Percentiles rank a stretch among this genome's conserved stretches.
Evolutionary conservation across 768 basidiomycete species (phyloP).

Genomic region (Leccinum barrowsii): DNA sequence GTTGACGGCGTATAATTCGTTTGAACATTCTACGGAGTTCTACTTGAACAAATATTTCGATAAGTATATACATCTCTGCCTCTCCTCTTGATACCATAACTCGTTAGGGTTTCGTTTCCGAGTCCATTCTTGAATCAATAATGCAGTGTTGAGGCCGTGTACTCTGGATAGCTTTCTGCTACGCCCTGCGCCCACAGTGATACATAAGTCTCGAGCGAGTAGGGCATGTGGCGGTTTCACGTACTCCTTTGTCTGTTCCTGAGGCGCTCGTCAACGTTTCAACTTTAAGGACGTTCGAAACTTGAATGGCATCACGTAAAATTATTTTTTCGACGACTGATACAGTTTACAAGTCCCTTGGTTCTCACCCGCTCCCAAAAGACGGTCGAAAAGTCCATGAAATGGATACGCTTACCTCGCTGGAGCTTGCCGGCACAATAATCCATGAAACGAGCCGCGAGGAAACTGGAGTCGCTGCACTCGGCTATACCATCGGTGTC

Average conservation of each 20-base stretch:
- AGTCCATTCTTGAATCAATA: background rate
- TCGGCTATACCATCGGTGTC: background rate
- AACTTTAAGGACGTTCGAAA: too few species aligned
- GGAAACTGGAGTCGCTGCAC: background rate
- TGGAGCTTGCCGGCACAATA: background rate
- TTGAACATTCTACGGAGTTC: background rate
- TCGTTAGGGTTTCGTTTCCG: too few species aligned
- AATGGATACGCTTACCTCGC: background rate
- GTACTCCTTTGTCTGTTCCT: too few species aligned
- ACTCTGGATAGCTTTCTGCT: background rate
- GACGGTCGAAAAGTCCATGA: background rate
- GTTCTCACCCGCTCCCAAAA: background rate
- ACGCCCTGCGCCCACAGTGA: too few species aligned
- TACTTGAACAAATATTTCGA: background rate
- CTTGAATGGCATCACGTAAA: background rate
- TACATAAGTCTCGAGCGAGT: too few species aligned
- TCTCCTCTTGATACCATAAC: background rate
- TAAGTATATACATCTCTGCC: background rate
- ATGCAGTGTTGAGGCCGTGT: background rate
- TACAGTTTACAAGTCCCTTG: background rate
- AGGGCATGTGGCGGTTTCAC: too few species aligned
- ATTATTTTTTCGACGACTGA: background rate
- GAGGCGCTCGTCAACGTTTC: too few species aligned
- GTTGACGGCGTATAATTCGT: background rate
- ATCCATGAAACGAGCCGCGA: background rate